Evolutionary conservation across 768 basidiomycete genomes (phyloP), one percentile per base, ranked within the genome.

Genomic region (Lentinula sp.): DNA sequence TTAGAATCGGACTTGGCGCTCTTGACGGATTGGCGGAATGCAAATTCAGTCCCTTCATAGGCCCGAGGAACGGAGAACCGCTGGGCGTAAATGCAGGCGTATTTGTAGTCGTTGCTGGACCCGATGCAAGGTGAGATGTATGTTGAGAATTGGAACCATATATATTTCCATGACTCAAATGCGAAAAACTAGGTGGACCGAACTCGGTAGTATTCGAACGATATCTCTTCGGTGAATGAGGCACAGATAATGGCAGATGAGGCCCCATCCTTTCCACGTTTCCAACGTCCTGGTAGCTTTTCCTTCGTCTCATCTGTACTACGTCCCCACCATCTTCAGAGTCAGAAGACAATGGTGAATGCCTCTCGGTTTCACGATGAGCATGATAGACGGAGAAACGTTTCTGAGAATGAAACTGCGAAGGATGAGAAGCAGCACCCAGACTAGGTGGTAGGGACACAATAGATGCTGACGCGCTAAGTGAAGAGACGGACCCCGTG

Each of bases 1-100:
- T 28, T 28, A 56, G 6, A 39, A 89, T 82, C 6, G 90, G 88
- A 3, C 86, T 87, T 0, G 90, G 87, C 0, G 87, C 89, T 50
- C 89, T 82, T 10, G 86, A 88, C 0, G 85, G 83, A 56, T 82
- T 81, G 2, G 86, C 75, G 1, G 86, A 87, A 67, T 90, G 88
- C 48, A 92, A 82, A 66, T 90, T 86, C 61, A 93, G 80, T 5
- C 86, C 87, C 58, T 87, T 81, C 65, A 93, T 73, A 2, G 89
- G 88, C 0, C 87, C 90, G 21, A 93, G 81, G 79, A 93, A 91
- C 0, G 90, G 90, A 62, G 87, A 89, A 1, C 89, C 86, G 18
- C 85, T 87, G 1, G 90, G 90, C 0, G 90, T 91, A 66, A 80
- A 76, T 9, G 74, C 65, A 65, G 76, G 56, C 69, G 64, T 55